Evolutionary conservation across 352 stramenopile genomes (phyloP).

Genomic region (Plasmopara viticola): DNA sequence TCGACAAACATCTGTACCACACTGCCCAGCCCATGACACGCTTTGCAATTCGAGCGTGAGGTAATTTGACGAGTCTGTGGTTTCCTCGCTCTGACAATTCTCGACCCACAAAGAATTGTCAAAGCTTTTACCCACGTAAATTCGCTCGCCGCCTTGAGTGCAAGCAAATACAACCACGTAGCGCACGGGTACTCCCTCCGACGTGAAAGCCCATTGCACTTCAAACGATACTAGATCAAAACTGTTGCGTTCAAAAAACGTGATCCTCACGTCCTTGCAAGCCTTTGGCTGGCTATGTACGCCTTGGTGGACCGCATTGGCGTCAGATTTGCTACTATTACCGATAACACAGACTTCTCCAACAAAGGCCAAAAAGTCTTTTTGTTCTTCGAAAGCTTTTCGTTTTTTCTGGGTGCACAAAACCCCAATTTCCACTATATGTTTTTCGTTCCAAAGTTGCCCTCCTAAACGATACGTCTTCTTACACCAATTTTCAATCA

Average conservation of each 20-base stretch:
- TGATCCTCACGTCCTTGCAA: constrained; percentile 19
- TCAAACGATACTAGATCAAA: constrained; percentile 21
- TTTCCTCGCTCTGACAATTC: constrained; percentile 4
- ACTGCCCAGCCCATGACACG: too few species aligned
- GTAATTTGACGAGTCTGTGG: too few species aligned
- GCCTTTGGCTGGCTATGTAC: constrained; percentile 15
- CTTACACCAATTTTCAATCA: constrained; percentile 28
- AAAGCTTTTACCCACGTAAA: constrained; percentile 31
- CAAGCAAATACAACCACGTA: constrained; percentile 27
- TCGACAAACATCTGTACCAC: too few species aligned
- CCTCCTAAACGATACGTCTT: constrained; percentile 37
- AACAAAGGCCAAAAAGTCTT: constrained; percentile 28
- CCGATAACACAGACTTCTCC: constrained; percentile 31
- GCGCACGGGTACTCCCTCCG: constrained; percentile 16
- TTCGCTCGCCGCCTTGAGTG: constrained; percentile 10
- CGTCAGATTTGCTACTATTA: constrained; percentile 9
- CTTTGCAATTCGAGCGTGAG: constrained; percentile 25
- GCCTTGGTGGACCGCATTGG: constrained; percentile 11
- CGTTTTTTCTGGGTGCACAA: constrained; percentile 28
- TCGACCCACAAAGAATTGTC: constrained; percentile 14
- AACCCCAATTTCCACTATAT: too few species aligned
- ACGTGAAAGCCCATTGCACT: constrained; percentile 24
- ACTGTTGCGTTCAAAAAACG: constrained; percentile 16
- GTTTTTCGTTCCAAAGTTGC: constrained; percentile 38
- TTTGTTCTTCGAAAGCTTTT: constrained; percentile 8